These are phyloP conservation scores for Paecilomyces sp. DNA, from an alignment of 2,329 filamentous ascomycete species.

Conservation along the genomic window DNA sequence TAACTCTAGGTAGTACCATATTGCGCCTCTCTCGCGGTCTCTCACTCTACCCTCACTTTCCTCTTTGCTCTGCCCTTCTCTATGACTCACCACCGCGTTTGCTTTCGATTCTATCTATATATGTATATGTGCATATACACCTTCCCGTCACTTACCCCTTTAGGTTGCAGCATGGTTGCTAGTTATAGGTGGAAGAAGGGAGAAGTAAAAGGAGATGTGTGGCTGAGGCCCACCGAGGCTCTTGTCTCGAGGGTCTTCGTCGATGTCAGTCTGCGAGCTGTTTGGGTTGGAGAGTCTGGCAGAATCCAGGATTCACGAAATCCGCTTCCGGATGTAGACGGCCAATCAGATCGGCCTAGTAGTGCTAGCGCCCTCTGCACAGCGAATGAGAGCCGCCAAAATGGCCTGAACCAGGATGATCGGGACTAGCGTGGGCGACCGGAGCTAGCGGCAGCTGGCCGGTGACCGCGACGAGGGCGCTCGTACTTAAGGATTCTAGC, in stretches of 20 bases:
- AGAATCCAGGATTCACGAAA: constrained; percentile 5
- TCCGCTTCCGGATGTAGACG: constrained; percentile 12
- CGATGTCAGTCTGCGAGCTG: not conserved
- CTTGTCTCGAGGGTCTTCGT: not conserved
- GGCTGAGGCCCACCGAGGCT: constrained; percentile 7
- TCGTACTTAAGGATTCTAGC: constrained; percentile 37
- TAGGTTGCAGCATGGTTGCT: not conserved
- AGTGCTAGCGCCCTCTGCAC: constrained; percentile 15
- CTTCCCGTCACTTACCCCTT: not conserved
- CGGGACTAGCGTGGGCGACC: constrained; percentile 25
- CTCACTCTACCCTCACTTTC: not conserved
- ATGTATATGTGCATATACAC: not conserved
- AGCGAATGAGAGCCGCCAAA: constrained; percentile 23
- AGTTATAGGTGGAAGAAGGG: not conserved
- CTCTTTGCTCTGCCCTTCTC: not conserved
- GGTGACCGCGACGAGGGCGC: constrained; percentile 24
- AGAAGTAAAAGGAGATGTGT: constrained; percentile 1
- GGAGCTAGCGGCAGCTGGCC: constrained; percentile 29
- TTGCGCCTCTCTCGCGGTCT: too few relatives aligned
- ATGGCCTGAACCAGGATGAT: constrained; percentile 26
- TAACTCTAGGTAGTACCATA: too few relatives aligned
- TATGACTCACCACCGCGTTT: not conserved
- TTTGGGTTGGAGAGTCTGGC: not conserved
- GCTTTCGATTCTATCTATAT: not conserved
- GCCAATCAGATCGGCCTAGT: constrained; percentile 16